A percentile compares a stretch with the other conserved stretches of the same genome.
These are phyloP conservation scores for Buddleja alternifolia DNA, from an alignment of 257 asterid species.

Conservation along the genomic window DNA sequence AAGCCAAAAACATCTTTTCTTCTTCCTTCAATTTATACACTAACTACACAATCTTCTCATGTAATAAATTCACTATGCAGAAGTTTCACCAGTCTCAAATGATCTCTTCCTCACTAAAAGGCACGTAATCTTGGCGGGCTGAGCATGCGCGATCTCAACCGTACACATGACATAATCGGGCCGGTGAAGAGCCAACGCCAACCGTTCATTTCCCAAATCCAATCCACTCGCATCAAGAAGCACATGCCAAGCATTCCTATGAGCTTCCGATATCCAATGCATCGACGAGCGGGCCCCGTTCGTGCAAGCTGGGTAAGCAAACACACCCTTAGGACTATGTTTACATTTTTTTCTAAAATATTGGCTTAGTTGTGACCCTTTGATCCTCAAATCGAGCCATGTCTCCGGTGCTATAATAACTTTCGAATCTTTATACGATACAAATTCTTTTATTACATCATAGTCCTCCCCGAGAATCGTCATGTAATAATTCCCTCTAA, in stretches of 20 bases:
- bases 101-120: slow-evolving; percentile 68
- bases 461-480: slow-evolving; percentile 49
- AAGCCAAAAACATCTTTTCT: background rate
- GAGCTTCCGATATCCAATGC: slow-evolving; percentile 94
- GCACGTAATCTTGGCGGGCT: slow-evolving; percentile 62
- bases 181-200: slow-evolving; percentile 61
- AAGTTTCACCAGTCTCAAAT: slow-evolving; percentile 46
- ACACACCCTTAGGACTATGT: slow-evolving; percentile 67
- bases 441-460: slow-evolving; percentile 57
- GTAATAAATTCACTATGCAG: slow-evolving; percentile 15
- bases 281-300: slow-evolving; percentile 57
- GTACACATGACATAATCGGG: slow-evolving; percentile 70
- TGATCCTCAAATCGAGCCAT: slow-evolving; percentile 86
- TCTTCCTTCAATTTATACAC: no score
- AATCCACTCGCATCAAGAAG: slow-evolving; percentile 60
- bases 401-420: slow-evolving; percentile 65
- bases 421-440: slow-evolving; percentile 51
- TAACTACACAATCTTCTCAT: background rate
- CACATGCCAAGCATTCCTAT: slow-evolving; percentile 74
- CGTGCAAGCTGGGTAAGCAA: slow-evolving; percentile 56
- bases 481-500: slow-evolving; percentile 75
- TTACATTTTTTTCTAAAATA: slow-evolving; percentile 73
- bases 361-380: slow-evolving; percentile 82
- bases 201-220: slow-evolving; percentile 52
- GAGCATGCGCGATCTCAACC: slow-evolving; percentile 52